phyloP scores from a whole-genome alignment of 2,329 filamentous ascomycete genomes.

The Pseudocercospora crystallina region DNA sequence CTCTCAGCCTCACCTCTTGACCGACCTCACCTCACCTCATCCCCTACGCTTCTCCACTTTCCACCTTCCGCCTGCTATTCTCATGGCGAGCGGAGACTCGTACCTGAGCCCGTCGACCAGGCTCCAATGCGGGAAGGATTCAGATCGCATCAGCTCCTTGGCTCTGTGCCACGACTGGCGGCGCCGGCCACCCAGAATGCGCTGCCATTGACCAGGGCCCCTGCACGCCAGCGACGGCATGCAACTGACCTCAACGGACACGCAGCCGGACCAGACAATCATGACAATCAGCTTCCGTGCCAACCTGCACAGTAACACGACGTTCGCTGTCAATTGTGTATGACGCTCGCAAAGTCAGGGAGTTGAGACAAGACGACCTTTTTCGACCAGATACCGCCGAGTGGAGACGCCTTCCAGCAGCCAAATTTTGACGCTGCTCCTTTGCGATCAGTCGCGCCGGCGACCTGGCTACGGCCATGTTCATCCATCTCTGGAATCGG shows the following conservation, averaged over 20 bases:
- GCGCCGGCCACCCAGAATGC: not conserved
- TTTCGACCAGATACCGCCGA: no score
- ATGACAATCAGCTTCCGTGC: not conserved
- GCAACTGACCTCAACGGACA: conserved; percentile 9
- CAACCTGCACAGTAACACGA: not conserved
- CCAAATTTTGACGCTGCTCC: not conserved
- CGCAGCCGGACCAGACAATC: conserved; percentile 2
- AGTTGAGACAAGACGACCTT: no score
- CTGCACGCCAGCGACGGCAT: not conserved
- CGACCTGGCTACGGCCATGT: conserved; percentile 19
- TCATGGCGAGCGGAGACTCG: not conserved
- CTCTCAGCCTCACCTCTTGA: not conserved
- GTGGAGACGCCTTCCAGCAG: not conserved
- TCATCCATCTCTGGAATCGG: not conserved
- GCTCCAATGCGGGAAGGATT: conserved; percentile 1
- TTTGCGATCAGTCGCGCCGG: conserved; percentile 16
- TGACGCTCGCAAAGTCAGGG: not conserved
- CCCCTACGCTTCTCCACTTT: not conserved
- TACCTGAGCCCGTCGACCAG: conserved; percentile 4
- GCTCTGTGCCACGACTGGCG: conserved; percentile 5
- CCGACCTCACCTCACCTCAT: conserved; percentile 2
- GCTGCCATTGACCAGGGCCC: conserved; percentile 2
- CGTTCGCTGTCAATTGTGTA: conserved; percentile 9
- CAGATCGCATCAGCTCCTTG: not conserved
- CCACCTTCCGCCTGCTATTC: not conserved